These are phyloP conservation scores for Eragrostis curvula DNA, from an alignment of 176 grass and related monocot species.

Conservation along the genomic window DNA sequence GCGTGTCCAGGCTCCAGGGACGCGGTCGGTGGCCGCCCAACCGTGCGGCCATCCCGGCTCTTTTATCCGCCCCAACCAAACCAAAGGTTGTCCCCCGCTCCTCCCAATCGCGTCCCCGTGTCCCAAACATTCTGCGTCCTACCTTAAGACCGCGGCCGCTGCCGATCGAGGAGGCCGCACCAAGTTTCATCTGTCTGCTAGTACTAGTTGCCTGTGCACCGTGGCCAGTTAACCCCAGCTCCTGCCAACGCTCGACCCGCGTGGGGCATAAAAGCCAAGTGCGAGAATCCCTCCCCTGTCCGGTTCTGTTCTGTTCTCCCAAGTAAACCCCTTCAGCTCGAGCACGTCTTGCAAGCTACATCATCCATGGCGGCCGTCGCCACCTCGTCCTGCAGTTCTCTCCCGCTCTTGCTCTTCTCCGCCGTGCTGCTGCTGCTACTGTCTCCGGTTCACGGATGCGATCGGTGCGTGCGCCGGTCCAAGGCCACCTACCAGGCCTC, in stretches of 20 bases:
- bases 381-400: too few relatives aligned
- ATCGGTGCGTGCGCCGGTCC: slow-evolving; percentile 62
- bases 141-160: too few relatives aligned
- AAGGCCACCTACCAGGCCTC: slow-evolving; percentile 52
- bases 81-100: too few relatives aligned
- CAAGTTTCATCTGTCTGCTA: not conserved
- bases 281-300: not conserved
- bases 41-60: not conserved
- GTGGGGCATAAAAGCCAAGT: slow-evolving; percentile 17
- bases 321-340: not conserved
- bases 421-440: not conserved
- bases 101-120: slow-evolving; percentile 1
- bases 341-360: not conserved
- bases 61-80: too few relatives aligned
- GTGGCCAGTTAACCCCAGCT: slow-evolving; percentile 3
- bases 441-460: slow-evolving; percentile 34
- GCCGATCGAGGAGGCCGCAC: slow-evolving; percentile 8
- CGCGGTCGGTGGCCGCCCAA: slow-evolving; percentile 27
- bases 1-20: slow-evolving; percentile 24
- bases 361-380: slow-evolving; percentile 18
- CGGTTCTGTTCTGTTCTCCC: not conserved
- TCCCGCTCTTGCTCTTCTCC: not conserved
- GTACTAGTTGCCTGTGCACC: not conserved
- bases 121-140: slow-evolving; percentile 30
- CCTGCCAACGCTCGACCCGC: too few relatives aligned